Base-by-base conservation (phyloP, 148 eudicot species). In the Drosera capensis region DNA sequence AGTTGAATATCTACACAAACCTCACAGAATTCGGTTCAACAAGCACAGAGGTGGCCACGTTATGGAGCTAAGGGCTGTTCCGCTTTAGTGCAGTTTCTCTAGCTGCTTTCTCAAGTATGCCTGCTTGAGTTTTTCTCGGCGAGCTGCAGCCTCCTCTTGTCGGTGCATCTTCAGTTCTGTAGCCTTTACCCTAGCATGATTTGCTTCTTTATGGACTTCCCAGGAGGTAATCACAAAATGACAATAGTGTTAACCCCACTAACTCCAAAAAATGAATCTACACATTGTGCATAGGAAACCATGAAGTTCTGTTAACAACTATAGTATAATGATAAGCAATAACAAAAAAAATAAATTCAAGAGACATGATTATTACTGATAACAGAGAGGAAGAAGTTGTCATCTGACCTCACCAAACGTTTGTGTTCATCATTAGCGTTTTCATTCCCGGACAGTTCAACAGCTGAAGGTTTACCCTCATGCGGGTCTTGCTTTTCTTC, bases 131-230 rank as follows among this genome's bases (percentile, higher is more conserved):
- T 77, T 83, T 67, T 88, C 94, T 44, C 96, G 71, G 38, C 83
- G 90, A 56, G 80, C 71, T 20, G 75, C 70, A 16, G 67, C 80
- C 56, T 77, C 81, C 53, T 77, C 92, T 75, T 80, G 79, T 57
- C 94, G 74, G 11, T 70, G 80, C 35, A 70, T 13, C 55, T 83
- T 88, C 31, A 80, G 66, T 26, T 83, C 83, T 5, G 80, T 79
- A 8, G 52, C 81, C 62, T 77, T 80, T 69, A 72, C 94, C 52
- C 96, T 74, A 9, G 92, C 96, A 57, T 74, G 68, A 57, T 53
- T 88, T 34, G 74, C 96, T 68, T 88, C 96, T 69, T 83, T 81
- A 61, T 83, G 96, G 46, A 88, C 96, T 70, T 88, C 94, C 81
- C 96, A 83, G 64, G 52, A 50, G 29, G 30, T 36, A 20, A 18